Evolutionary conservation across 2,329 filamentous ascomycete genomes (phyloP), one percentile per base, ranked within the genome.

Genomic region (Didymella pinodella): DNA sequence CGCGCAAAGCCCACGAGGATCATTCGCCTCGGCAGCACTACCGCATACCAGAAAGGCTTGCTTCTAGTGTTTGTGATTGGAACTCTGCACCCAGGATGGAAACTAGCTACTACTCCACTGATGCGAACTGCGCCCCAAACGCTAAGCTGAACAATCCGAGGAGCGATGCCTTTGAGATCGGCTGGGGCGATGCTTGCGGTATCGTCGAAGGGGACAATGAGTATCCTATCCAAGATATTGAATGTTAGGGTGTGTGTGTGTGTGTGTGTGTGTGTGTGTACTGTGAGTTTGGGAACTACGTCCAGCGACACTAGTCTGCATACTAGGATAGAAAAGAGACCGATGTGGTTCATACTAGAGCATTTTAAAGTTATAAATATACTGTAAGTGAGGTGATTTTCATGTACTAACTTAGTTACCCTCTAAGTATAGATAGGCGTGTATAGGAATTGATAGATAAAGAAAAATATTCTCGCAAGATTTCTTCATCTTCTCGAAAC

Each of bases 71-170:
- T 5, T 62, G 76, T 2, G 62, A 73, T 8, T 80, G 73, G 63
- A 49, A 58, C 14, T 45, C 65, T 7, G 76, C 78, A 7, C 77
- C 78, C 2, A 61, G 67, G 16, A 79, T 80, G 74, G 69, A 76
- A 10, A 68, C 78, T 47, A 63, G 70, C 40, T 73, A 78, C 55
- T 68, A 73, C 49, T 70, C 67, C 16, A 73, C 74, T 14, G 76
- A 75, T n/a, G 63, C 64, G 20, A 45, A 52, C 10, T 81, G 79
- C 63, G 36, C 65, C n/a, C 69, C 66, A 10, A 71, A 70, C 10
- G 53, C 53, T 16, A 56, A 56, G 38, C n/a, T 48, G 7, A 49
- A 28, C 3, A 49, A 56, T 18, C 36, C 36, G 2, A 32, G 20
- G 14, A 49, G 45, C 28, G 46, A 56, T 18, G 32, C 18, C 12